Percentiles rank a stretch among this genome's conserved stretches.
These are phyloP conservation scores for Salix viminalis DNA, from an alignment of 345 rosid genomes.

Conservation along the genomic window DNA sequence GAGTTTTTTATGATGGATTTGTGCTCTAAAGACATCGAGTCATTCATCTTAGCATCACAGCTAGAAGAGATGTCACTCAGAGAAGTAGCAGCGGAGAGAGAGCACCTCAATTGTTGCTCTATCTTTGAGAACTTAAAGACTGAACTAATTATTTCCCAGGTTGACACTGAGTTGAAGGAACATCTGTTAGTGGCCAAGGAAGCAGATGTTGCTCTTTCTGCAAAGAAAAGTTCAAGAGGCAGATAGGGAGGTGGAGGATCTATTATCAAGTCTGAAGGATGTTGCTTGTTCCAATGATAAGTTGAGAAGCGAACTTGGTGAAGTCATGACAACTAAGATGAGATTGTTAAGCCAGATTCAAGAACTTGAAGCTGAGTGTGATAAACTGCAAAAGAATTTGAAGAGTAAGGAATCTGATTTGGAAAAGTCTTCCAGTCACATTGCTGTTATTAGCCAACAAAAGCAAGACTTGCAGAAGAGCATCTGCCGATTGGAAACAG, in stretches of 20 bases:
- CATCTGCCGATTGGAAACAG: slow-evolving; percentile 25
- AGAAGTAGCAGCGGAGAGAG: slow-evolving; percentile 31
- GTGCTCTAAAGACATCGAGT: slow-evolving; percentile 68
- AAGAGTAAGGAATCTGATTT: slow-evolving; percentile 32
- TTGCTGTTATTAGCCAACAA: slow-evolving; percentile 23
- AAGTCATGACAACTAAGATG: slow-evolving; percentile 19
- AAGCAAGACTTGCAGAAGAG: slow-evolving; percentile 30
- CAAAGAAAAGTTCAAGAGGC: slow-evolving; percentile 38
- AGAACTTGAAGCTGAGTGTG: slow-evolving; percentile 34
- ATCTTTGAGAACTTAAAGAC: slow-evolving; percentile 47
- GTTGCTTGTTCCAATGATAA: slow-evolving; percentile 24
- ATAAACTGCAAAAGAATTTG: slow-evolving; percentile 27
- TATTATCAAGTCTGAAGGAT: slow-evolving; percentile 38
- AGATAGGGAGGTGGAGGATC: slow-evolving; percentile 25
- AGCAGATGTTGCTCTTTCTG: slow-evolving; percentile 32
- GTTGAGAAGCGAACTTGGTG: slow-evolving; percentile 30
- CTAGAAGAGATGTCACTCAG: slow-evolving; percentile 45
- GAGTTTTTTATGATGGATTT: slow-evolving; percentile 43
- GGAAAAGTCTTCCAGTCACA: slow-evolving; percentile 22
- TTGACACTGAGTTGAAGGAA: slow-evolving; percentile 52
- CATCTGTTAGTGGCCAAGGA: slow-evolving; percentile 34
- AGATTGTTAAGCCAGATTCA: slow-evolving; percentile 34
- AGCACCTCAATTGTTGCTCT: slow-evolving; percentile 27
- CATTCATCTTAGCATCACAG: slow-evolving; percentile 46
- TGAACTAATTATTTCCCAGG: slow-evolving; percentile 39